Evolutionary conservation across 2,329 filamentous ascomycete genomes (phyloP).

Genomic region (Stachybotrys chartarum): DNA sequence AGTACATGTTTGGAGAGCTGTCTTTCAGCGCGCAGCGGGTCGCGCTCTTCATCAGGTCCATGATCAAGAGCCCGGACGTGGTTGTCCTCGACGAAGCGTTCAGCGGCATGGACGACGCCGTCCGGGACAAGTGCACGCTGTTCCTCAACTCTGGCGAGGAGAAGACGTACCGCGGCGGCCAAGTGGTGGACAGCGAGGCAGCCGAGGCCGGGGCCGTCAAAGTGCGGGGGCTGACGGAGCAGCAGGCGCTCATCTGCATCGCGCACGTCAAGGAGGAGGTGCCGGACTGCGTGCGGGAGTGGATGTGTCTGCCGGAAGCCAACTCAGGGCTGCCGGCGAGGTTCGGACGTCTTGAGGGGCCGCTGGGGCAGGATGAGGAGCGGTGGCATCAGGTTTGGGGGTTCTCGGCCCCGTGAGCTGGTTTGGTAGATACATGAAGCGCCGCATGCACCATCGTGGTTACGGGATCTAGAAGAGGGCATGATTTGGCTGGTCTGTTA

Average conservation of each 20-base stretch:
- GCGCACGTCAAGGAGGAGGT: slow-evolving; percentile 89
- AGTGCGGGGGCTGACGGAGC: slow-evolving; percentile 55
- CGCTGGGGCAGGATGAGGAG: slow-evolving; percentile 47
- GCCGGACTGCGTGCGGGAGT: slow-evolving; percentile 73
- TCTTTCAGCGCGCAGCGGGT: slow-evolving; percentile 80
- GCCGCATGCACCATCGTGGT: too few relatives aligned
- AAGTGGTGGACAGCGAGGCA: slow-evolving; percentile 39
- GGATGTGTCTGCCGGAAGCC: slow-evolving; percentile 76
- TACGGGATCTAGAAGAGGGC: too few relatives aligned
- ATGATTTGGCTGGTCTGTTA: too few relatives aligned
- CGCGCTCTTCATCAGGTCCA: slow-evolving; percentile 72
- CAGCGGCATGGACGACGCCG: slow-evolving; percentile 72
- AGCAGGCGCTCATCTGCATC: slow-evolving; percentile 85
- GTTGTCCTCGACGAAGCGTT: slow-evolving; percentile 85
- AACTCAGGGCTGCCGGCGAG: slow-evolving; percentile 54
- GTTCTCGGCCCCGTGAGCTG: slow-evolving; percentile 8
- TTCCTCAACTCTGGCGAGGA: slow-evolving; percentile 65
- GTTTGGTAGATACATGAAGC: too few relatives aligned
- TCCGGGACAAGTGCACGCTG: slow-evolving; percentile 79
- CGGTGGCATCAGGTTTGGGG: slow-evolving; percentile 64
- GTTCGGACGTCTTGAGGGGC: slow-evolving; percentile 57
- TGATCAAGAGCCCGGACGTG: slow-evolving; percentile 74
- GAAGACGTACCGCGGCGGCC: slow-evolving; percentile 28
- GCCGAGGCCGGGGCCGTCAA: slow-evolving; percentile 36
- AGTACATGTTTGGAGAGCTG: slow-evolving; percentile 62